Conservation (phyloP, 495 filamentous ascomycete genomes). For the Jackrogersella minutella region DNA sequence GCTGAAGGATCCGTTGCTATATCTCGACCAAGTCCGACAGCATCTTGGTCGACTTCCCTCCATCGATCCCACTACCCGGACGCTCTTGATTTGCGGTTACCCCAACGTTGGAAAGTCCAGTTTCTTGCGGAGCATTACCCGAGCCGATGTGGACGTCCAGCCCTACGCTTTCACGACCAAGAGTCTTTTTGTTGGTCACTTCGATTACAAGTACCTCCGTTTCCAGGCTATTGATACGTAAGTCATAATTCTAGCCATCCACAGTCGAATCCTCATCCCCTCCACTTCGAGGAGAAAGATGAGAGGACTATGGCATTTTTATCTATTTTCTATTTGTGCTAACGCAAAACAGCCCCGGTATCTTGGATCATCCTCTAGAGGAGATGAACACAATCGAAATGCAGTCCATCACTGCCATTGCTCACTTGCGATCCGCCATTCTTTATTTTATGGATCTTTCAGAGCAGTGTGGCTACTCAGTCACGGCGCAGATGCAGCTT, state of each 20-base stretch:
- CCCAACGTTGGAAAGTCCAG: conserved; percentile 98
- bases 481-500: conserved; percentile 86
- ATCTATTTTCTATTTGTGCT: conserved; percentile 1
- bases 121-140: conserved; percentile 88
- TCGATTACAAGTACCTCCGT: conserved; percentile 97
- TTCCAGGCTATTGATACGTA: conserved; percentile 79
- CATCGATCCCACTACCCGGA: conserved; percentile 96
- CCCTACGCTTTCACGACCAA: conserved; percentile 99
- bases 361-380: conserved; percentile 95
- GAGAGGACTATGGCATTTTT: no score
- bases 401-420: conserved; percentile 95
- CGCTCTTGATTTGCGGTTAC: conserved; percentile 94
- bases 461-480: conserved; percentile 96
- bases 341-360: conserved; percentile 67
- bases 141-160: conserved; percentile 97
- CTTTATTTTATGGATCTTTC: conserved; percentile 98
- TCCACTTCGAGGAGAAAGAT: no score
- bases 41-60: conserved; percentile 97
- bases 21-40: conserved; percentile 97
- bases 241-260: background rate
- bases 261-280: background rate
- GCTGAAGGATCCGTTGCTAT: conserved; percentile 90
- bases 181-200: conserved; percentile 95
- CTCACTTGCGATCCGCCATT: conserved; percentile 91
- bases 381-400: conserved; percentile 99